Base-by-base conservation (phyloP, 345 rosid species). In the Kandelia obovata region DNA sequence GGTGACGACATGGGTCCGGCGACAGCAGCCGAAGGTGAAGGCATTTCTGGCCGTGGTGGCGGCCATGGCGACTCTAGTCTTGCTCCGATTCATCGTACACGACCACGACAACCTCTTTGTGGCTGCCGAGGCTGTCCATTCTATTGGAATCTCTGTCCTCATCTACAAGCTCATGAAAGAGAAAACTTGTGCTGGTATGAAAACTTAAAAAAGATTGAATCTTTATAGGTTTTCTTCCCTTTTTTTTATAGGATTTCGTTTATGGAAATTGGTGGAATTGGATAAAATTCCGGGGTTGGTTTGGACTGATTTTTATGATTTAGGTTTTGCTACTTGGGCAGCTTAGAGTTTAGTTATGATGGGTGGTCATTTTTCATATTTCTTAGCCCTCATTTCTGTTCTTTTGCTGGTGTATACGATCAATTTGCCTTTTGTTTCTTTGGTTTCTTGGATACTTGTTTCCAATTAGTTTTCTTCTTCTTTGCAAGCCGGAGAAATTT, bases 101-200 rank as follows among this genome's bases (percentile, higher is more conserved):
- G 99, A 96, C 66, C 99, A 96, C 72, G 99, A 96, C 72, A 96
- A 92, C 73, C 99, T 96, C 77, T 96, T 96, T 71, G 97, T 92
- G 15, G 99, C 99, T 37, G 94, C 99, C 6, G 98, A 96, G 87
- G 97, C 97, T 27, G 97, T 92, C 19, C 99, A 96, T 80, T 92
- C 98, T 35, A 80, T 96, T 19, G 99, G 99, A 71, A 96, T 96
- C 82, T 80, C 84, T 62, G 96, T 95, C 62, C 96, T 95, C 43
- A 95, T 92, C 30, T 95, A 95, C 80, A 95, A 95, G 80, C 91
- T 96, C 74, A 92, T 77, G 81, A 92, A 90, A 81, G 99, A 96
- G 82, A 96, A 80, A 78, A 92, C 98, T 58, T 96, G 99, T 74
- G 99, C 99, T 15, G 99, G 98, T 90, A 43, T 43, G 49, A 43